Percentiles rank a stretch among this genome's conserved stretches.
Conservation (phyloP, 176 grass and related monocot species). For the Puccinellia tenuiflora region DNA sequence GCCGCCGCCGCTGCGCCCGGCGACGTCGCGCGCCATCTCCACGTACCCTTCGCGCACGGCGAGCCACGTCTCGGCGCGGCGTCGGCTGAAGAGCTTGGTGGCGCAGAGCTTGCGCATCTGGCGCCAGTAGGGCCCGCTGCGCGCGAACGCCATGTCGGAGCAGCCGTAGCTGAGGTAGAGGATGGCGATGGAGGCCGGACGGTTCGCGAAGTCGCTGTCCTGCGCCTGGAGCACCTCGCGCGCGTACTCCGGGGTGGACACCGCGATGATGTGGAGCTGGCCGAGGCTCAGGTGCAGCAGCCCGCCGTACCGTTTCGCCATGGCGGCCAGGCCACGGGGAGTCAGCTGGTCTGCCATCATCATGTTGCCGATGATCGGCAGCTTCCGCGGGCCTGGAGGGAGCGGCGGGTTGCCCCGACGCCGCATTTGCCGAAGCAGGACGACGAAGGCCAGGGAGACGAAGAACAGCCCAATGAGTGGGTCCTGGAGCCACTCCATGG, state of each 20-base stretch:
- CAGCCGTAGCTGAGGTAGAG: slow-evolving; percentile 63
- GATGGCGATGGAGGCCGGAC: slow-evolving; percentile 63
- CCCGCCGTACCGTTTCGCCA: slow-evolving; percentile 53
- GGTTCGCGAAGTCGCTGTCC: slow-evolving; percentile 77
- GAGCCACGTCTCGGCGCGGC: slow-evolving; percentile 59
- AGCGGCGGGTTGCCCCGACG: slow-evolving; percentile 1
- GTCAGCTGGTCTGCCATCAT: slow-evolving; percentile 79
- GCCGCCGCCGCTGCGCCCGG: too few species aligned
- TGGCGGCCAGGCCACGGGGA: slow-evolving; percentile 68
- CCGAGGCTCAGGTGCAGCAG: slow-evolving; percentile 61
- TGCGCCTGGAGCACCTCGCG: slow-evolving; percentile 75
- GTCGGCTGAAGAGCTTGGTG: slow-evolving; percentile 72
- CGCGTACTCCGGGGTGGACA: slow-evolving; percentile 73
- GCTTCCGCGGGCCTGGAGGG: slow-evolving; percentile 58
- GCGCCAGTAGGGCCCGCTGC: slow-evolving; percentile 71
- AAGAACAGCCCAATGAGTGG: slow-evolving; percentile 27
- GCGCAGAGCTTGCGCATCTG: slow-evolving; percentile 76
- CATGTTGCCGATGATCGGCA: slow-evolving; percentile 93
- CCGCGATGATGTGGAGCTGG: slow-evolving; percentile 42
- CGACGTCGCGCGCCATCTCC: slow-evolving; percentile 25
- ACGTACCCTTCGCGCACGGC: slow-evolving; percentile 46
- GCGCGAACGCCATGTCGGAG: slow-evolving; percentile 88
- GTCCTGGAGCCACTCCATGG: slow-evolving; percentile 52
- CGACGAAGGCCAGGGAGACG: not conserved
- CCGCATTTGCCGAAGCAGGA: slow-evolving; percentile 2